These are phyloP conservation scores for Eremothecium coryli DNA, from an alignment of 1,139 yeast genomes.

Conservation along the genomic window DNA sequence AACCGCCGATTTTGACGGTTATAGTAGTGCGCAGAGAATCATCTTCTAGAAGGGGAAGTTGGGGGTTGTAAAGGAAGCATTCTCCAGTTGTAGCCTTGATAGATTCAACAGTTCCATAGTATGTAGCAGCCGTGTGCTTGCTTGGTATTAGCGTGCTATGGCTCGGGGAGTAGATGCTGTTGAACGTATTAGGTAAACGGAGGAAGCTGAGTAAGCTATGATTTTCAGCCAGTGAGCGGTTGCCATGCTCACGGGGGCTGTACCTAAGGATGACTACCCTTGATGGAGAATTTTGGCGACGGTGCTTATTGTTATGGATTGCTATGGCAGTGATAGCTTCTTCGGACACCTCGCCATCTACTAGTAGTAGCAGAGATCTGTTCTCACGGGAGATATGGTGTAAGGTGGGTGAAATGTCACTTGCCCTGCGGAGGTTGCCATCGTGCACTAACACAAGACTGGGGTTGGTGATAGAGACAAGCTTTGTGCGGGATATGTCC, in stretches of 20 bases:
- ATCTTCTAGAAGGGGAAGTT: conserved; percentile 9
- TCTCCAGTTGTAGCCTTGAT: conserved; percentile 29
- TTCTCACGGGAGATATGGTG: conserved; percentile 20
- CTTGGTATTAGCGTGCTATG: conserved; percentile 26
- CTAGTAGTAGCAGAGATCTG: conserved; percentile 21
- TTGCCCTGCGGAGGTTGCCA: conserved; percentile 23
- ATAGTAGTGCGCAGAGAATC: conserved; percentile 20
- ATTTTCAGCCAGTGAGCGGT: conserved; percentile 20
- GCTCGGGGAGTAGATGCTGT: conserved; percentile 24
- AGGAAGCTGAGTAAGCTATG: conserved; percentile 20
- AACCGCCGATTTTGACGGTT: conserved; percentile 26
- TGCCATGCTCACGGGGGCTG: conserved; percentile 15
- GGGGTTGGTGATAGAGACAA: conserved; percentile 20
- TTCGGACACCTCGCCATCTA: conserved; percentile 24
- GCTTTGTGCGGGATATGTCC: conserved; percentile 19
- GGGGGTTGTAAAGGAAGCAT: conserved; percentile 25
- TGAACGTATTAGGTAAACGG: conserved; percentile 22
- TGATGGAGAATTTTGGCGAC: conserved; percentile 17
- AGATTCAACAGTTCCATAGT: conserved; percentile 25
- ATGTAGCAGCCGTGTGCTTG: conserved; percentile 19
- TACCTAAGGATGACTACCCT: conserved; percentile 21
- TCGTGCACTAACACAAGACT: conserved; percentile 24
- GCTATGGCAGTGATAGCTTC: conserved; percentile 27
- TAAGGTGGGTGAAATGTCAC: conserved; percentile 24
- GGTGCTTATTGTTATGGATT: conserved; percentile 27